Percentiles rank a stretch among this genome's conserved stretches.
Conservation (phyloP, 1,284 basidiomycete genomes). For the Ganoderma lucidum region DNA sequence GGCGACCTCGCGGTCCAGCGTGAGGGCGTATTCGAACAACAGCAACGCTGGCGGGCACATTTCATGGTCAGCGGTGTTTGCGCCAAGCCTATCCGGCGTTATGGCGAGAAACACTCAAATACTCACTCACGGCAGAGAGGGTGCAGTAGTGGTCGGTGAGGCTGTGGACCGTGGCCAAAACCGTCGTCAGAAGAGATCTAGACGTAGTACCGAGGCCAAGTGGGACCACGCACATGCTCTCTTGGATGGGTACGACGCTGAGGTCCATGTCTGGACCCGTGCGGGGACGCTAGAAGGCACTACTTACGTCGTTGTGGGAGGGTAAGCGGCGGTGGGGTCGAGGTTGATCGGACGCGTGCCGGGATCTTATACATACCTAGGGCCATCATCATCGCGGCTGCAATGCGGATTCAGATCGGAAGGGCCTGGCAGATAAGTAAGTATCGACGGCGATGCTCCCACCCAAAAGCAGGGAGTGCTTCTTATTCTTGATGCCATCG, state of each 20-base stretch:
- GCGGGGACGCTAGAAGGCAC: not conserved
- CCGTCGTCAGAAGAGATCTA: not conserved
- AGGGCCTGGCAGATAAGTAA: not conserved
- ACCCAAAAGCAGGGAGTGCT: not conserved
- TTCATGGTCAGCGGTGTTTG: not conserved
- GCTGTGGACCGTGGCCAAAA: not conserved
- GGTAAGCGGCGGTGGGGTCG: not conserved
- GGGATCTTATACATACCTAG: not conserved
- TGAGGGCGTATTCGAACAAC: constrained; percentile 23
- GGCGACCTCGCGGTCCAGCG: constrained; percentile 19
- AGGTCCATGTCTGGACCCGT: not conserved
- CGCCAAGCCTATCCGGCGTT: not conserved
- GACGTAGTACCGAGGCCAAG: not conserved
- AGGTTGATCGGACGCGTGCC: not conserved
- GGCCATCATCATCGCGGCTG: not conserved
- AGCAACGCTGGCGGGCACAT: constrained; percentile 12
- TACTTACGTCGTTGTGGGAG: not conserved
- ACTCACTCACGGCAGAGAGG: constrained; percentile 1
- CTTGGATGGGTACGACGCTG: not conserved
- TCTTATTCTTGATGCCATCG: not conserved
- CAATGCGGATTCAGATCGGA: constrained; percentile 3
- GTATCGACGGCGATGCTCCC: not conserved
- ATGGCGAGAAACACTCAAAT: not conserved
- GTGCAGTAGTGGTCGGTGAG: constrained; percentile 1
- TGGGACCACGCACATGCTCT: not conserved